Base-by-base conservation (phyloP, 306 rosid species). In the Malus sylvestris region DNA sequence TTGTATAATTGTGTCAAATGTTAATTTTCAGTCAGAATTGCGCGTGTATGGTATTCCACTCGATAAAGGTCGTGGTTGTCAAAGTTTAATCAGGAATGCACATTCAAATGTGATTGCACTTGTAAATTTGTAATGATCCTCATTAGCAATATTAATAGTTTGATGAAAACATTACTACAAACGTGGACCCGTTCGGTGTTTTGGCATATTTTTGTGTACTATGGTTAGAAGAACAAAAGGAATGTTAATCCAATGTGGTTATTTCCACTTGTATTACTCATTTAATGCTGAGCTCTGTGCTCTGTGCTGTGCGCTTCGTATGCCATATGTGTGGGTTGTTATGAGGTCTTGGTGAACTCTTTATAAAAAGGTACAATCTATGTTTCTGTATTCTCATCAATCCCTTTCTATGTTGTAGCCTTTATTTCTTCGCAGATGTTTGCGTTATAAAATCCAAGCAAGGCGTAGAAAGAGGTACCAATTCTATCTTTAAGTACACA, bases 391-490 rank as follows among this genome's bases (percentile, higher is more conserved):
- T 51, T 77, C 60, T 83, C 66, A 82, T 73, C 35, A 5, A 45
- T 59, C 25, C 27, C 2, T 61, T 73, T 85, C 72, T 84, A 20
- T 45, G n/a, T 80, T 85, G 88, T 81, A 95, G 99, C 99, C 99
- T 72, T 83, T 91, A 71, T 87, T 85, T 87, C 97, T 89, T 35
- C 84, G 85, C 75, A 88, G 97, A 90, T 90, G 92, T 86, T 79
- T 95, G 90, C 85, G 46, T 38, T 95, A 89, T 89, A 90, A 92
- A 87, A 83, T 90, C 77, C 90, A 82, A 81, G 96, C 90, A 68
- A 90, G 78, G 88, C 88, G 72, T 14, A 88, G 80, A 72, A 79
- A 55, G 88, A 92, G 97, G 99, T 92, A 80, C 57, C 67, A 1
- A 38, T 70, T 74, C 65, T 69, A 27, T 63, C 29, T 52, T 12